A percentile compares a stretch with the other conserved stretches of the same genome.
phyloP scores from a whole-genome alignment of 2,329 filamentous ascomycete genomes.

The Zasmidium angulare region DNA sequence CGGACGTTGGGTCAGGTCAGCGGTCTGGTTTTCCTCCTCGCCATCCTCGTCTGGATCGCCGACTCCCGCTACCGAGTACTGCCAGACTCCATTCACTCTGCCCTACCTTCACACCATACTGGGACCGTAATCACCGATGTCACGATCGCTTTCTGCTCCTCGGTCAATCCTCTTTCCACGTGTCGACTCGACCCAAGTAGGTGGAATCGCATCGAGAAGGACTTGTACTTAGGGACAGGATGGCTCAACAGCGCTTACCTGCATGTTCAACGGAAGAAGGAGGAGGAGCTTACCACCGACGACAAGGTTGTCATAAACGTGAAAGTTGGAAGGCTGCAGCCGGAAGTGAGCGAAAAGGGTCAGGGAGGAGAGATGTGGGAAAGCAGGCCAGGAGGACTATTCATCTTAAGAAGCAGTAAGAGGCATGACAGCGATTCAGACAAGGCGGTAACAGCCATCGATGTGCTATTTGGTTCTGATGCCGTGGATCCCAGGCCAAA shows the following conservation, averaged over 20 bases:
- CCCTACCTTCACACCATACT: conserved; percentile 81
- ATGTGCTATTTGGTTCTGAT: conserved; percentile 86
- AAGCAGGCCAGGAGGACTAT: conserved; percentile 71
- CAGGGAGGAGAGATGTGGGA: conserved; percentile 72
- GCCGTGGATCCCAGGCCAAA: conserved; percentile 84
- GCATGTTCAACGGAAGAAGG: conserved; percentile 78
- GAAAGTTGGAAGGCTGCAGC: conserved; percentile 70
- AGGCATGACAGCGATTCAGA: conserved; percentile 73
- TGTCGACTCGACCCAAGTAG: conserved; percentile 64
- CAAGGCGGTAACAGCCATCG: conserved; percentile 73
- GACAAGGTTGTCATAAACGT: conserved; percentile 82
- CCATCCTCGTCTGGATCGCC: conserved; percentile 75
- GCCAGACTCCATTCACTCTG: conserved; percentile 79
- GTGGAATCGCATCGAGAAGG: conserved; percentile 87
- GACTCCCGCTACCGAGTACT: conserved; percentile 87
- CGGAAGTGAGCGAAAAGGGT: conserved; percentile 57
- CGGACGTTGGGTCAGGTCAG: conserved; percentile 73
- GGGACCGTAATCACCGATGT: conserved; percentile 85
- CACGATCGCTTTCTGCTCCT: conserved; percentile 72
- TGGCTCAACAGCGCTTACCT: conserved; percentile 78
- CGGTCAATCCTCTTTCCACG: conserved; percentile 56
- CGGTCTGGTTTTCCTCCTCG: conserved; percentile 60
- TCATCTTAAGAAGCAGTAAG: conserved; percentile 74
- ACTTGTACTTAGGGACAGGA: conserved; percentile 74
- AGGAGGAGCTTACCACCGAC: conserved; percentile 72